These are phyloP conservation scores for Poteriospumella lacustris DNA, from an alignment of 108 stramenopile species.

Conservation along the genomic window DNA sequence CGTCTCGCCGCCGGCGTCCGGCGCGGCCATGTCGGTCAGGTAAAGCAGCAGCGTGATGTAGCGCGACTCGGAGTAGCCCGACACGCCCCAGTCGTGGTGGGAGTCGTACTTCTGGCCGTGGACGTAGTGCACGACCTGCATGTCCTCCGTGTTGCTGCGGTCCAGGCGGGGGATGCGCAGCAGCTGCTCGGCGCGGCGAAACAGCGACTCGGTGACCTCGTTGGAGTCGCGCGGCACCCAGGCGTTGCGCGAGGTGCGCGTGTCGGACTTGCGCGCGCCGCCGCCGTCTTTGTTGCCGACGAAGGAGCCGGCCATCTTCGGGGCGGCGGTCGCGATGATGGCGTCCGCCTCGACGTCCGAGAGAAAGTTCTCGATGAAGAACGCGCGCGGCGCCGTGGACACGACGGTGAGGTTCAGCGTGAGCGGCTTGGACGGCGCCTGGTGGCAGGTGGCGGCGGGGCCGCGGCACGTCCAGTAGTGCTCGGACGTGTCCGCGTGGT, in stretches of 20 bases:
- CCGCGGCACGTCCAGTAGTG: background rate
- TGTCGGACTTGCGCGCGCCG: slow-evolving; percentile 43
- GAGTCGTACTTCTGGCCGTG: slow-evolving; percentile 70
- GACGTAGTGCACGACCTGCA: slow-evolving; percentile 75
- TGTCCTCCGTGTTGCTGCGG: slow-evolving; percentile 54
- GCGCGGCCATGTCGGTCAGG: slow-evolving; percentile 30
- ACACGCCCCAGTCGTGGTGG: slow-evolving; percentile 74
- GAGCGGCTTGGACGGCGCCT: background rate
- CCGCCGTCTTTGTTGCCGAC: background rate
- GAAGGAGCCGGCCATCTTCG: background rate
- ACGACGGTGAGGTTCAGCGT: slow-evolving; percentile 11
- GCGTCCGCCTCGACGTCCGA: slow-evolving; percentile 70
- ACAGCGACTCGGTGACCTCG: background rate
- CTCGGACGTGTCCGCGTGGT: background rate
- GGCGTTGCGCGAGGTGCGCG: slow-evolving; percentile 67
- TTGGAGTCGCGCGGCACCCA: slow-evolving; percentile 68
- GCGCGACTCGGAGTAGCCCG: slow-evolving; percentile 36
- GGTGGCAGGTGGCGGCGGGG: background rate
- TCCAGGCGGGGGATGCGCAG: background rate
- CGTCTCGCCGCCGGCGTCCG: slow-evolving; percentile 69
- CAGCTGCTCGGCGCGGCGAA: background rate
- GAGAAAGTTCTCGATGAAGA: slow-evolving; percentile 75
- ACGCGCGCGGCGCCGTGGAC: slow-evolving; percentile 59
- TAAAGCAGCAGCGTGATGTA: slow-evolving; percentile 79
- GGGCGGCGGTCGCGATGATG: slow-evolving; percentile 58